phyloP scores from a whole-genome alignment of 345 rosid genomes.

The Populus alba region DNA sequence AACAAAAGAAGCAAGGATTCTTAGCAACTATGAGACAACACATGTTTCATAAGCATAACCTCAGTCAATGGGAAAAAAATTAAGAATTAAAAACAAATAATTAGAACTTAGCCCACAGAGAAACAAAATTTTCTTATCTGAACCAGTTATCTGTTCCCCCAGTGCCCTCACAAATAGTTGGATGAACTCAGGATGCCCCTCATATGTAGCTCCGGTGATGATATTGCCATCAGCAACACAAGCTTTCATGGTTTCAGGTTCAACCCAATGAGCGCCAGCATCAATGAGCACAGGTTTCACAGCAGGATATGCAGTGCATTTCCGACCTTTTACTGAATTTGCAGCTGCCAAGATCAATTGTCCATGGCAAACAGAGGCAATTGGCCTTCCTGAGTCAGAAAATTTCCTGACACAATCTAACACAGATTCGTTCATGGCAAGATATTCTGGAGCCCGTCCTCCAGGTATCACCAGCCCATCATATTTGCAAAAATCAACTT shows the following conservation, averaged over 20 bases:
- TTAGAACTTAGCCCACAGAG: conserved; percentile 72
- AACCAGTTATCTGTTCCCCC: conserved; percentile 53
- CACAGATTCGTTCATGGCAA: conserved; percentile 59
- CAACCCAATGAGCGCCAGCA: conserved; percentile 85
- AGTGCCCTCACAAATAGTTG: conserved; percentile 58
- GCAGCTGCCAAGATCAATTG: conserved; percentile 80
- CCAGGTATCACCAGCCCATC: conserved; percentile 85
- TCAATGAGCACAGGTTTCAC: conserved; percentile 64
- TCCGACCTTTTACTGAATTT: conserved; percentile 47
- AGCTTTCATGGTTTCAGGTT: conserved; percentile 43
- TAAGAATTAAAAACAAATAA: no score
- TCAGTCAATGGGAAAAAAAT: background rate
- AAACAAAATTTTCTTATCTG: conserved; percentile 63
- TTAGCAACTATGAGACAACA: background rate
- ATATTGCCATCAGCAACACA: conserved; percentile 73
- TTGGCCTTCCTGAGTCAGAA: conserved; percentile 53
- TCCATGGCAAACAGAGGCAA: conserved; percentile 77
- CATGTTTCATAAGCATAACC: background rate
- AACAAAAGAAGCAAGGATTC: background rate
- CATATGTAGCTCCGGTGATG: conserved; percentile 62
- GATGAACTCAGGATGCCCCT: conserved; percentile 69
- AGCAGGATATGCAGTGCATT: conserved; percentile 57
- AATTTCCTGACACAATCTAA: conserved; percentile 54
- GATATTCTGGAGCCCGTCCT: conserved; percentile 92
- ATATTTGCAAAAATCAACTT: conserved; percentile 50